Conservation (phyloP, 1,284 basidiomycete genomes). For the Crucibulum parvulum region DNA sequence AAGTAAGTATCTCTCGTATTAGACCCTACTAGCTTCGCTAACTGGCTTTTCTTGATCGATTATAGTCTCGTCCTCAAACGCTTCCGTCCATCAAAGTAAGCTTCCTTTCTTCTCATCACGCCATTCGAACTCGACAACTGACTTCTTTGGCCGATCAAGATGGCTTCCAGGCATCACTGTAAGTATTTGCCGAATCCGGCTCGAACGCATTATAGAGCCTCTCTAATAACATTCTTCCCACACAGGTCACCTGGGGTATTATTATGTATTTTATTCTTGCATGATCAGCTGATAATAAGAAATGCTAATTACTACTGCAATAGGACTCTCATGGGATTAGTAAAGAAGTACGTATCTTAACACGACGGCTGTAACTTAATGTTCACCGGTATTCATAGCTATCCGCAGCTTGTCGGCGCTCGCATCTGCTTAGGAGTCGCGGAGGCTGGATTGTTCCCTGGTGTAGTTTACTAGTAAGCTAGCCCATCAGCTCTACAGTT, state of each 20-base stretch:
- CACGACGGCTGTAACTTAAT: neutral
- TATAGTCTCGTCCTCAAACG: slow-evolving; percentile 54
- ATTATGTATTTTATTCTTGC: slow-evolving; percentile 42
- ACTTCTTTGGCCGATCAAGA: slow-evolving; percentile 19
- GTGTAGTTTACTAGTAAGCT: slow-evolving; percentile 63
- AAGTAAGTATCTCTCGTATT: slow-evolving; percentile 50
- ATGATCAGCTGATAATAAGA: neutral
- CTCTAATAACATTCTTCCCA: neutral
- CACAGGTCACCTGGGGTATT: slow-evolving; percentile 54
- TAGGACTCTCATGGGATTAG: slow-evolving; percentile 72
- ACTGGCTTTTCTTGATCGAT: slow-evolving; percentile 18
- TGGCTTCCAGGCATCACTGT: slow-evolving; percentile 59
- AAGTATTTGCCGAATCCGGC: slow-evolving; percentile 8
- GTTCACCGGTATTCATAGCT: slow-evolving; percentile 41
- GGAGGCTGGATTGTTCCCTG: slow-evolving; percentile 75
- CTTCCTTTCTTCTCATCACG: neutral
- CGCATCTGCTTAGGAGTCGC: slow-evolving; percentile 68
- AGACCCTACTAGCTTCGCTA: slow-evolving; percentile 45
- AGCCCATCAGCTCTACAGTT: neutral
- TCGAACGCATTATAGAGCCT: slow-evolving; percentile 4
- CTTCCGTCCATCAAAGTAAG: slow-evolving; percentile 56
- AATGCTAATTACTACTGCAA: neutral
- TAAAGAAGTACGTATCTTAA: slow-evolving; percentile 54
- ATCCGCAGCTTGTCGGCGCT: slow-evolving; percentile 65
- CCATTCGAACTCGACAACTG: neutral